Percentiles rank a stretch among this genome's conserved stretches.
These are phyloP conservation scores for Pisolithus sp. DNA, from an alignment of 768 basidiomycete species.

Conservation along the genomic window DNA sequence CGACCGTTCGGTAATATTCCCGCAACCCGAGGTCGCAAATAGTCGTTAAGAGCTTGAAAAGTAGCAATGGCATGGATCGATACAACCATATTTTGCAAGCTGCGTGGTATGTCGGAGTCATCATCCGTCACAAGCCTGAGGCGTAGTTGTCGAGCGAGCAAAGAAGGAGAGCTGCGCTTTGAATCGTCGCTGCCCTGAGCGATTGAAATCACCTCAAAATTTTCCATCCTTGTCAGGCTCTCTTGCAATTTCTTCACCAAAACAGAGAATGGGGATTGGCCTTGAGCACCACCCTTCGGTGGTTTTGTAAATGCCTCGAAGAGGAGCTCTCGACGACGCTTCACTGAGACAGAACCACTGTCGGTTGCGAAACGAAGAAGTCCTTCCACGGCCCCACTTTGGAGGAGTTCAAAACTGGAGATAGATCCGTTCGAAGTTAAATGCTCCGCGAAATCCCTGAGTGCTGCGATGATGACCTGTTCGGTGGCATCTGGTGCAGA, in stretches of 20 bases:
- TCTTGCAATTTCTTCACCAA: constrained; percentile 97
- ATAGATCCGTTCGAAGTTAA: constrained; percentile 76
- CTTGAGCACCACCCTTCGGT: constrained; percentile 35
- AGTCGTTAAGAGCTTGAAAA: constrained; percentile 95
- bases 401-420: constrained; percentile 92
- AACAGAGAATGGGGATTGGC: constrained; percentile 58
- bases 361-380: constrained; percentile 78
- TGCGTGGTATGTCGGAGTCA: constrained; percentile 81
- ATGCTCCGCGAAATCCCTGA: constrained; percentile 72
- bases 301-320: constrained; percentile 70
- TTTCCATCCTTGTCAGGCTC: constrained; percentile 90
- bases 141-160: constrained; percentile 88
- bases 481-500: constrained; percentile 50
- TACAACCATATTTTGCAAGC: constrained; percentile 84
- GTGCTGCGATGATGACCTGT: constrained; percentile 50
- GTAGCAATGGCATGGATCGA: constrained; percentile 98
- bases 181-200: constrained; percentile 81
- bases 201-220: constrained; percentile 90
- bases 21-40: constrained; percentile 84
- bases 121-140: constrained; percentile 87
- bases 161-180: constrained; percentile 82
- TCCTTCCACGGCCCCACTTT: constrained; percentile 89
- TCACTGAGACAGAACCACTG: constrained; percentile 55
- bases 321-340: constrained; percentile 69
- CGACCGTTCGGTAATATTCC: constrained; percentile 60